Evolutionary conservation across 139 green algal species (phyloP).

Genomic region (Pedinophyceae sp.): DNA sequence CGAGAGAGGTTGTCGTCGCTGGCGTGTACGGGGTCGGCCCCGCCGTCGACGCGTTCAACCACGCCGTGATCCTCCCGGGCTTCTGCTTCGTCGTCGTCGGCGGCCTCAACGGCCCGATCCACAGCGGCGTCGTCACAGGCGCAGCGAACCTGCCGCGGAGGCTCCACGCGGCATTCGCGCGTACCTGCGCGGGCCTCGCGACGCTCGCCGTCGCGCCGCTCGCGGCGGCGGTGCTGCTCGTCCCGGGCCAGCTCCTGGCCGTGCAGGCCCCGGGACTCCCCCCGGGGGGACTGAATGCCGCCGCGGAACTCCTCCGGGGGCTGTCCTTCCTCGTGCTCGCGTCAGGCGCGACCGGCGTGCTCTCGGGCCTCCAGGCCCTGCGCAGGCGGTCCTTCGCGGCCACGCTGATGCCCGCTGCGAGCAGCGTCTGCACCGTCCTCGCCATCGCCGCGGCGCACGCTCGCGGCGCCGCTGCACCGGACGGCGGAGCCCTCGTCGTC

Average conservation of each 20-base stretch:
- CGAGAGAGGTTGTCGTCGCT: not conserved
- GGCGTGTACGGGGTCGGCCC: not conserved
- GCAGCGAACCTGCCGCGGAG: not conserved
- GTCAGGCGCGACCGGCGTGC: not conserved
- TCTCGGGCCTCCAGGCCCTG: not conserved
- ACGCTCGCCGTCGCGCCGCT: not conserved
- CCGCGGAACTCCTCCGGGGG: not conserved
- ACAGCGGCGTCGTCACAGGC: not conserved
- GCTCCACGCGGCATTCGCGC: not conserved
- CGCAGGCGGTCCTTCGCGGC: not conserved
- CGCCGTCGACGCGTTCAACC: not conserved
- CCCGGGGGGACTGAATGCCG: not conserved
- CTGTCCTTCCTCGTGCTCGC: not conserved
- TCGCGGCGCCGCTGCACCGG: no score
- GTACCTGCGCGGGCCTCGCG: not conserved
- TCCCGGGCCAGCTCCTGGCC: not conserved
- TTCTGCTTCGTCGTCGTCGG: not conserved
- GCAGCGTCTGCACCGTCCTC: not conserved
- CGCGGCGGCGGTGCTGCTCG: no score
- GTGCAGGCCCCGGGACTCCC: not conserved
- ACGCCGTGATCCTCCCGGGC: not conserved
- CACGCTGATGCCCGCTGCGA: not conserved
- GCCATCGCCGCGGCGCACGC: not conserved
- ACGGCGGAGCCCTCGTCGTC: no score
- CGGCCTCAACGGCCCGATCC: not conserved